phyloP scores from a whole-genome alignment of 768 basidiomycete species.

The Lactarius psammicola region DNA sequence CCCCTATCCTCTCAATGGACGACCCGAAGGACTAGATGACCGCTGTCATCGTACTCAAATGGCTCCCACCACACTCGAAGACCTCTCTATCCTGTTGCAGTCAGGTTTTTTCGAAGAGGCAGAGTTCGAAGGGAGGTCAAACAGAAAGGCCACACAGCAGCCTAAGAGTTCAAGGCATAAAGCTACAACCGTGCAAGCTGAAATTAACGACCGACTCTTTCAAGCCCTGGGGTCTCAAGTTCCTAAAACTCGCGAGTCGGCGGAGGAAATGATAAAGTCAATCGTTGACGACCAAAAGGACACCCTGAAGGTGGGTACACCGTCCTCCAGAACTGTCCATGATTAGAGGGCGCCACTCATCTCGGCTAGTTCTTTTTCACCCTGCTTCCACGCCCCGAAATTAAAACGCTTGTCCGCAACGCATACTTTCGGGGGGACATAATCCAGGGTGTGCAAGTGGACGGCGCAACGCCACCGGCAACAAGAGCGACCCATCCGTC shows the following conservation, averaged over 20 bases:
- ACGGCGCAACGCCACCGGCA: neutral
- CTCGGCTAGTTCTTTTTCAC: neutral
- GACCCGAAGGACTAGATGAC: neutral
- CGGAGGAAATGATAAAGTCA: neutral
- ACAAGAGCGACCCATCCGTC: neutral
- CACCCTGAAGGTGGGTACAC: slow-evolving; percentile 6
- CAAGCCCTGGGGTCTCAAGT: slow-evolving; percentile 2
- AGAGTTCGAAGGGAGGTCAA: neutral
- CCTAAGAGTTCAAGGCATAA: neutral
- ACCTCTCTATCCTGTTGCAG: slow-evolving; percentile 6
- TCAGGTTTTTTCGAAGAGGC: neutral
- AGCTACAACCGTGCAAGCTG: neutral
- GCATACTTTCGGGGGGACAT: slow-evolving; percentile 13
- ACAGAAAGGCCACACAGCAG: neutral
- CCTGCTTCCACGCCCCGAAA: neutral
- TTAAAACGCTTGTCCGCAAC: neutral
- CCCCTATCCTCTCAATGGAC: slow-evolving; percentile 3
- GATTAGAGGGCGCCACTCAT: neutral
- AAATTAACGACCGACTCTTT: slow-evolving; percentile 2
- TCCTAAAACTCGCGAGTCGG: neutral
- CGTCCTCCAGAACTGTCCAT: neutral
- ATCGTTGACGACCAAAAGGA: neutral
- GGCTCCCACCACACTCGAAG: slow-evolving; percentile 3
- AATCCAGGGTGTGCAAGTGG: neutral
- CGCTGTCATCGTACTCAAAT: neutral